Conservation (phyloP, 2,329 filamentous ascomycete species). For the Aureobasidium sp. region DNA sequence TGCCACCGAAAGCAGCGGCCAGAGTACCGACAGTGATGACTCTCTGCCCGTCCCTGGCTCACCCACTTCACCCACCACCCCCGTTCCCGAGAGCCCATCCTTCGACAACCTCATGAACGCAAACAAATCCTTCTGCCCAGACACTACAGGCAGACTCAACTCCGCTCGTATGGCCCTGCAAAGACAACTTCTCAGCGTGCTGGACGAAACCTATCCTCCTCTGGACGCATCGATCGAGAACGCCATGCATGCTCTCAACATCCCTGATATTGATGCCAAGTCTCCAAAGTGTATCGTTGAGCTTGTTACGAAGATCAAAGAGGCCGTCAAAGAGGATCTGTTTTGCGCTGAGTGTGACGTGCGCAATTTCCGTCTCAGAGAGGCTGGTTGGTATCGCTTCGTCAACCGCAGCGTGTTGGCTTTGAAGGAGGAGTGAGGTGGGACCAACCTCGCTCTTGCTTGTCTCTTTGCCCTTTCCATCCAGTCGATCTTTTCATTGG, state of each 20-base stretch:
- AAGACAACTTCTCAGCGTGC: not conserved
- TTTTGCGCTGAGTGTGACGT: not conserved
- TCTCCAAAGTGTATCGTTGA: not conserved
- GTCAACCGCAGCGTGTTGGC: conserved; percentile 8
- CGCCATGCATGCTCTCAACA: not conserved
- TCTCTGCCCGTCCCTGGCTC: not conserved
- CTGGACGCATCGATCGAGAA: not conserved
- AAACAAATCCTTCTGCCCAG: conserved; percentile 3
- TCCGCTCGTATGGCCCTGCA: not conserved
- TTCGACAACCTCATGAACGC: not conserved
- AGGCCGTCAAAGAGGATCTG: not conserved
- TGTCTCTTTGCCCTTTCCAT: too few relatives aligned
- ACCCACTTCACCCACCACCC: not conserved
- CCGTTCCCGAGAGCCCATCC: not conserved
- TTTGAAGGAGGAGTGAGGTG: not conserved
- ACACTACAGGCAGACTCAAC: conserved; percentile 3
- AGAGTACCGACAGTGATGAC: not conserved
- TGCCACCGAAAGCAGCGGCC: not conserved
- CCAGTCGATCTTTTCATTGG: not conserved
- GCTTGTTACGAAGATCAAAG: not conserved
- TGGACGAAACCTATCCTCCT: not conserved
- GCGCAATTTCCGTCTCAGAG: not conserved
- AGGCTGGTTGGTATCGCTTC: conserved; percentile 12
- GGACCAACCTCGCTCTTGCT: not conserved
- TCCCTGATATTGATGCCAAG: not conserved